phyloP scores from a whole-genome alignment of 331 rosid genomes.

The Quercus tomentella region DNA sequence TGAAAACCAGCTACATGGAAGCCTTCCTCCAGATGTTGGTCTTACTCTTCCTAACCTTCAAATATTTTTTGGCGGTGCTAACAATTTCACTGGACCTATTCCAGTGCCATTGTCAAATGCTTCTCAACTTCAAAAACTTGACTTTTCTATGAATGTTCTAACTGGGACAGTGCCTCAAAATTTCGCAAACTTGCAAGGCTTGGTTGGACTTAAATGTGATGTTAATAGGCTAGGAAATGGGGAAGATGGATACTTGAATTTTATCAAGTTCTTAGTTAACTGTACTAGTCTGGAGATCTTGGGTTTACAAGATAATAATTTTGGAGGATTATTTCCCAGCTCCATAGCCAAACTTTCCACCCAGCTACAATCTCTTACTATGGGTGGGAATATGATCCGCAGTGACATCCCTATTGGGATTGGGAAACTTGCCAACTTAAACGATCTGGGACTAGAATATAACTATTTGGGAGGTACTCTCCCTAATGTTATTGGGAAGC shows the following conservation, averaged over 20 bases:
- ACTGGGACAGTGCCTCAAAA: constrained; percentile 35
- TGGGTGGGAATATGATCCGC: no score
- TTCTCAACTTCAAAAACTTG: constrained; percentile 31
- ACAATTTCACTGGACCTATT: constrained; percentile 33
- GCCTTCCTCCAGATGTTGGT: constrained; percentile 36
- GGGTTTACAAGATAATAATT: constrained; percentile 10
- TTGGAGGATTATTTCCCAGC: constrained; percentile 38
- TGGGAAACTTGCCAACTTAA: constrained; percentile 27
- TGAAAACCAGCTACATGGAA: constrained; percentile 31
- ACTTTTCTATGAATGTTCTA: constrained; percentile 32
- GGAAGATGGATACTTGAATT: constrained; percentile 22
- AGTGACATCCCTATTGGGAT: constrained; percentile 33
- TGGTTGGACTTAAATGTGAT: constrained; percentile 19
- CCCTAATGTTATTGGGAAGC: background rate
- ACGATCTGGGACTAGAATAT: constrained; percentile 9
- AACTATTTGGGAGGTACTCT: constrained; percentile 14
- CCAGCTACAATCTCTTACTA: background rate
- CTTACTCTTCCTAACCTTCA: constrained; percentile 36
- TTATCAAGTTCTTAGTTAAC: constrained; percentile 21
- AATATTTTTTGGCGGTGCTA: constrained; percentile 30
- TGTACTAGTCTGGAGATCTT: constrained; percentile 32
- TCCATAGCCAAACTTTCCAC: constrained; percentile 40
- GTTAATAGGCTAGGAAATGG: constrained; percentile 37
- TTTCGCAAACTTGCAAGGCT: constrained; percentile 31
- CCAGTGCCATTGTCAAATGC: constrained; percentile 42